These are phyloP conservation scores for Otatea glauca DNA, from an alignment of 176 grass and related monocot species.

Conservation along the genomic window DNA sequence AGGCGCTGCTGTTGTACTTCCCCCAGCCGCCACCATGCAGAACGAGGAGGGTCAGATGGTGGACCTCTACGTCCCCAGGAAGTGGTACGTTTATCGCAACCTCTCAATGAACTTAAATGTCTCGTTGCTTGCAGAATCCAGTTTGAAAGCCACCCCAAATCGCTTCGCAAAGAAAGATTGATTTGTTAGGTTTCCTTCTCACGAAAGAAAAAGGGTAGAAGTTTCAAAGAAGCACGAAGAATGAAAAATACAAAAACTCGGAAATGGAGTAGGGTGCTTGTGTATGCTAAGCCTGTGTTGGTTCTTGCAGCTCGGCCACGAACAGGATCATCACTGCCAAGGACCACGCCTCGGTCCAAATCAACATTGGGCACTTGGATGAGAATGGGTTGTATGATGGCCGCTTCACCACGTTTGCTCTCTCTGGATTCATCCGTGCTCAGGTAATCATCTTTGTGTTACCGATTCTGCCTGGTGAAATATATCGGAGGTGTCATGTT, in stretches of 20 bases:
- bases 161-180: too few species aligned
- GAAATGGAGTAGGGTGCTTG: not conserved
- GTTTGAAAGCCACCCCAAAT: too few species aligned
- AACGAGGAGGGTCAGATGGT: constrained; percentile 77
- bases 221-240: too few species aligned
- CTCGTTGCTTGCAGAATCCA: not conserved
- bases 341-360: constrained; percentile 86
- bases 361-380: constrained; percentile 79
- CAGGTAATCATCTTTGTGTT: constrained; percentile 50
- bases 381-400: constrained; percentile 76
- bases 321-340: constrained; percentile 76
- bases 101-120: not conserved
- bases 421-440: constrained; percentile 80
- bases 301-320: constrained; percentile 68
- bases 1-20: constrained; percentile 30
- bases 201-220: too few species aligned
- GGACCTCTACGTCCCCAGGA: constrained; percentile 84
- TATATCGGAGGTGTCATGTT: not conserved
- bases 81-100: constrained; percentile 23
- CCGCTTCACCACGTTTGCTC: constrained; percentile 68
- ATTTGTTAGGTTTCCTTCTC: too few species aligned
- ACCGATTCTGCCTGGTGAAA: not conserved
- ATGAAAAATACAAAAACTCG: too few species aligned
- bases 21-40: constrained; percentile 50
- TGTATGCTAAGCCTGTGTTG: not conserved